Base-by-base conservation (phyloP, 495 filamentous ascomycete genomes). In the Amniculicola lignicola region DNA sequence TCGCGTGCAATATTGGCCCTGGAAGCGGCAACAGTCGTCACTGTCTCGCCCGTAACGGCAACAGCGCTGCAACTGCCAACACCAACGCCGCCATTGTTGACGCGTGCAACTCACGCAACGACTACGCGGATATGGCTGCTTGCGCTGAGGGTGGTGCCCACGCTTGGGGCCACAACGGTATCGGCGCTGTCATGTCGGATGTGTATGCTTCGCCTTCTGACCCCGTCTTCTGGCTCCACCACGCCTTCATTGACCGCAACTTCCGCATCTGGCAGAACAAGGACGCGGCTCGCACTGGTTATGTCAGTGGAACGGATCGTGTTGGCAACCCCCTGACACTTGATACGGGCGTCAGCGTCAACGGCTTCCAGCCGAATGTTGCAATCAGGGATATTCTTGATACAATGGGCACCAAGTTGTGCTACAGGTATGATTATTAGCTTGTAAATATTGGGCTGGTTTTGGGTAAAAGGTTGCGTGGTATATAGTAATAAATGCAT, bases 201-300 rank as follows among this genome's bases (percentile, higher is more conserved):
- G 57, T 79, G 25, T 85, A 74, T 57, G 74, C 72, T 18, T 81
- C 75, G 24, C 78, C 83, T 4, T 78, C 79, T 5, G 86, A 89
- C 57, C 85, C 85, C 10, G 77, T 74, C 15, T 89, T 89, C 69
- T 88, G 72, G 62, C 74, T 83, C 16, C 85, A 88, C 65, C 85
- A 89, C 65, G 78, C 73, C 7, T 79, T 81, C 73, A 77, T 90
- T 47, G 86, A 90, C 67, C 78, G 79, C 37, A 67, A 82, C 6
- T 89, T 78, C 74, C 84, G 81, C 76, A 79, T 84, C 29, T 89
- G 86, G 85, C 84, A 89, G 71, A 78, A 73, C 57, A 36, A 22
- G 6, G 50, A 54, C 28, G 1, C 23, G 2, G 29, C 22, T 3
- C 57, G 57, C 25, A 7, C 29, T 3, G 15, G 4, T 3, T 42